Percentiles rank a stretch among this genome's conserved stretches.
phyloP scores from a whole-genome alignment of 306 rosid species.

The Ceratonia siliqua region DNA sequence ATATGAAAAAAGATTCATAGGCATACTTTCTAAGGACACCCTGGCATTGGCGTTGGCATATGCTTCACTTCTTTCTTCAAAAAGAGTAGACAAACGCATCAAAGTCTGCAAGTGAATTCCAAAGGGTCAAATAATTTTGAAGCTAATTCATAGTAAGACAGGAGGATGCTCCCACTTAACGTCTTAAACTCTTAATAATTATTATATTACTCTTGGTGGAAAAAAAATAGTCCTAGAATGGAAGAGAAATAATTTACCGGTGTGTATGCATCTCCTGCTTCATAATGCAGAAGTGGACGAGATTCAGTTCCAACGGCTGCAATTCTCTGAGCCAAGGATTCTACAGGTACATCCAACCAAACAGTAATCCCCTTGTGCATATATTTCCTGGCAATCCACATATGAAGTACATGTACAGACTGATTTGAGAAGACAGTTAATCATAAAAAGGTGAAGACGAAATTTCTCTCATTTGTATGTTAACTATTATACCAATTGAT shows the following conservation, averaged over 20 bases:
- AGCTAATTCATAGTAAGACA: not conserved
- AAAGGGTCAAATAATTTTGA: slow-evolving; percentile 2
- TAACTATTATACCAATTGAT: slow-evolving; percentile 64
- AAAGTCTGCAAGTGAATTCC: slow-evolving; percentile 53
- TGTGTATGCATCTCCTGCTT: slow-evolving; percentile 60
- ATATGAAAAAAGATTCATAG: not conserved
- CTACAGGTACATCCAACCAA: slow-evolving; percentile 91
- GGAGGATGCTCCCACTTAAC: not conserved
- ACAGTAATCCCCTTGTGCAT: slow-evolving; percentile 77
- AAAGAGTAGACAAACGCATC: slow-evolving; percentile 58
- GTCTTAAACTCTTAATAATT: not conserved
- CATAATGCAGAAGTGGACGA: slow-evolving; percentile 80
- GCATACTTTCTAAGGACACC: slow-evolving; percentile 77
- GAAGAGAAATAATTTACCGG: slow-evolving; percentile 45
- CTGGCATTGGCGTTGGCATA: slow-evolving; percentile 71
- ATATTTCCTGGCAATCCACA: slow-evolving; percentile 57
- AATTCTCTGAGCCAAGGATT: slow-evolving; percentile 79
- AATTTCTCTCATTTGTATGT: not conserved
- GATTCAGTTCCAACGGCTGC: slow-evolving; percentile 74
- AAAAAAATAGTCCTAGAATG: slow-evolving; percentile 3
- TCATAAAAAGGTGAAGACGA: not conserved
- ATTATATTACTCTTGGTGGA: not conserved
- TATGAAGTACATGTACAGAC: not conserved
- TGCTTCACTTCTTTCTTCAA: slow-evolving; percentile 66
- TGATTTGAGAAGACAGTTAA: not conserved